Evolutionary conservation across 352 stramenopile genomes (phyloP), one percentile per base, ranked within the genome.

Genomic region (Halophytophthora batemanensis): DNA sequence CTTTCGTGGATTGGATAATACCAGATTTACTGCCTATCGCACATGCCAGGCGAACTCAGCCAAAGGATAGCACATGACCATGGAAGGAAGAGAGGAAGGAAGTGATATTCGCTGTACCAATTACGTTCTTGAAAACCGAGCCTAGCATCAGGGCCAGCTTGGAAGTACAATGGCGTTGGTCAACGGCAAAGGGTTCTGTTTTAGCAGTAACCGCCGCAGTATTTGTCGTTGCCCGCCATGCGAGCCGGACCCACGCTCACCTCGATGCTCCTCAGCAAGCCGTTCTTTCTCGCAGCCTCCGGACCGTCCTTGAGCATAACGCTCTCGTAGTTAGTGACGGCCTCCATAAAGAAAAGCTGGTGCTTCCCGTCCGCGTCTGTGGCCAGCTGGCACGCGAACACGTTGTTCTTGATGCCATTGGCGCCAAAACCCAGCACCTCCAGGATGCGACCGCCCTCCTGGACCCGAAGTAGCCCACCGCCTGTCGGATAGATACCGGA

Each of bases 191-290:
- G n/a, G n/a, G n/a, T n/a, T n/a, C n/a, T n/a, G n/a, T 8, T 31
- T 31, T 39, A 90, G 52, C 76, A 87, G 44, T 86, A 87, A 7
- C 79, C 79, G n/a, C 74, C 74, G 49, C 74, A 82, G 64, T 87
- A 90, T 23, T 51, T 43, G 3, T 53, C 51, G 39, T 70, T 74
- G 23, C 45, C 54, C 1, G 50, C 38, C 22, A 74, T 75, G 2
- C 54, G 48, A 12, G 79, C 79, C 0, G 79, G 76, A 0, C 79
- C 79, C 0, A 90, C 67, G 14, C 56, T 34, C 41, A 87, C 74
- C 6, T 71, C 50, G 29, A 90, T 77, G 18, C 57, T 51, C 34
- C 74, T 71, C 51, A 90, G 44, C 28, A 60, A 39, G 13, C 66
- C 51, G 31, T 86, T 84, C 33, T 71, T 67, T 13, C 37, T 23